These are phyloP conservation scores for Suillus fuscotomentosus DNA, from an alignment of 768 basidiomycete genomes.

Conservation along the genomic window DNA sequence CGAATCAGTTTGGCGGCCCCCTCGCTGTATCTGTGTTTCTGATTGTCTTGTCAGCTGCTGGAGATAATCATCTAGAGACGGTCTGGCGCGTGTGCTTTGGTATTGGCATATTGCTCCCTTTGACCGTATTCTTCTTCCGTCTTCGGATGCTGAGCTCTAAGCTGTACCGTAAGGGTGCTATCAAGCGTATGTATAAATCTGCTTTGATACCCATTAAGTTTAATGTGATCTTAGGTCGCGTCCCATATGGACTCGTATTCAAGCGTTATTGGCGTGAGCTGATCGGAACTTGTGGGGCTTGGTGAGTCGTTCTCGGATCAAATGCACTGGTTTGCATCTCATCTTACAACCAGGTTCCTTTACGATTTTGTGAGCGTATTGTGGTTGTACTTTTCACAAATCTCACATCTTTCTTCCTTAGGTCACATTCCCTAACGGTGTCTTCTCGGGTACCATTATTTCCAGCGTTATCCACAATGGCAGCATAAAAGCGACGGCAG, in stretches of 20 bases:
- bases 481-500: constrained; percentile 58
- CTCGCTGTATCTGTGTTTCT: constrained; percentile 66
- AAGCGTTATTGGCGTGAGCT: constrained; percentile 66
- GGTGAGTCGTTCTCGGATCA: constrained; percentile 36
- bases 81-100: constrained; percentile 72
- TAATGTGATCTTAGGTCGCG: constrained; percentile 37
- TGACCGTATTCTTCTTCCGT: constrained; percentile 72
- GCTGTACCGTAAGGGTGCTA: constrained; percentile 62
- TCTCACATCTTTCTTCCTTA: constrained; percentile 17
- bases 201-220: background rate
- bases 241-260: constrained; percentile 61
- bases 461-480: constrained; percentile 58
- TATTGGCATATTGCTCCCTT: constrained; percentile 58
- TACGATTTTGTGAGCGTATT: constrained; percentile 57
- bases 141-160: constrained; percentile 68
- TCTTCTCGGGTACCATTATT: constrained; percentile 68
- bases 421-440: constrained; percentile 73
- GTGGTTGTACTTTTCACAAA: background rate
- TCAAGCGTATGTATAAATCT: constrained; percentile 43
- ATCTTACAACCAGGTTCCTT: constrained; percentile 48
- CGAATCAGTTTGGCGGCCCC: constrained; percentile 58
- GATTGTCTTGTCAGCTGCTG: constrained; percentile 66
- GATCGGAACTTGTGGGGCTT: constrained; percentile 72
- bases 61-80: constrained; percentile 56
- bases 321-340: background rate